phyloP scores from a whole-genome alignment of 345 rosid genomes.

The Corchorus olitorius region DNA sequence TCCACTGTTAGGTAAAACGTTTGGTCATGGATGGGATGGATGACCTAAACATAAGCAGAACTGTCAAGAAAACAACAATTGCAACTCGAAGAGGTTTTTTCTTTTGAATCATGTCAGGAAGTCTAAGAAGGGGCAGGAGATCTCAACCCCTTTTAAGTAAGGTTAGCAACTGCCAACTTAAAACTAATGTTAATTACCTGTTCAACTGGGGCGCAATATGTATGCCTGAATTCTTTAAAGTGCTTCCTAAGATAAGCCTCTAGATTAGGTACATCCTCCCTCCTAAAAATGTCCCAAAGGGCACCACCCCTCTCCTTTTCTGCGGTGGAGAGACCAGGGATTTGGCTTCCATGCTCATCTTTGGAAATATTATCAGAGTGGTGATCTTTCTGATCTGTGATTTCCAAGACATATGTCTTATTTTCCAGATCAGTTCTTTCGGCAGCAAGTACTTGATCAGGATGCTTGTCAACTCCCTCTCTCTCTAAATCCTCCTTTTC shows the following conservation, averaged over 20 bases:
- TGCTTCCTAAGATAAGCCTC: constrained; percentile 72
- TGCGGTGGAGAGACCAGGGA: background rate
- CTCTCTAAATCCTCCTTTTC: constrained; percentile 39
- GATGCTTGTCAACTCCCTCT: constrained; percentile 1
- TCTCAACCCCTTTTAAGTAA: background rate
- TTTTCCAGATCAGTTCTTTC: background rate
- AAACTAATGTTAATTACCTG: constrained; percentile 41
- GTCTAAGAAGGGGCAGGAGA: no score
- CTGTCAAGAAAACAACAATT: no score
- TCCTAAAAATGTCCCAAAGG: constrained; percentile 94
- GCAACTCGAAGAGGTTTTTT: no score
- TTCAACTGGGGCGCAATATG: constrained; percentile 59
- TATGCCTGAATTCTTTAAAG: constrained; percentile 73
- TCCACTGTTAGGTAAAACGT: constrained; percentile 63
- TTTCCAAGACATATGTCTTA: constrained; percentile 15
- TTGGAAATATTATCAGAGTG: constrained; percentile 16
- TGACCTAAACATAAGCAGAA: constrained; percentile 40
- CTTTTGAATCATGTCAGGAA: no score
- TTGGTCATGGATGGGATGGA: constrained; percentile 89
- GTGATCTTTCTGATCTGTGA: constrained; percentile 15
- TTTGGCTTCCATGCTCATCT: constrained; percentile 16
- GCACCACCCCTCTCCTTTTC: constrained; percentile 49
- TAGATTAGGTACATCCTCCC: constrained; percentile 80
- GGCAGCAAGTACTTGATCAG: constrained; percentile 20
- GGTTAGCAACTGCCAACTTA: background rate